Evolutionary conservation across 1,139 yeast species (phyloP).

Genomic region (Hemisphaericaspora subhashii): DNA sequence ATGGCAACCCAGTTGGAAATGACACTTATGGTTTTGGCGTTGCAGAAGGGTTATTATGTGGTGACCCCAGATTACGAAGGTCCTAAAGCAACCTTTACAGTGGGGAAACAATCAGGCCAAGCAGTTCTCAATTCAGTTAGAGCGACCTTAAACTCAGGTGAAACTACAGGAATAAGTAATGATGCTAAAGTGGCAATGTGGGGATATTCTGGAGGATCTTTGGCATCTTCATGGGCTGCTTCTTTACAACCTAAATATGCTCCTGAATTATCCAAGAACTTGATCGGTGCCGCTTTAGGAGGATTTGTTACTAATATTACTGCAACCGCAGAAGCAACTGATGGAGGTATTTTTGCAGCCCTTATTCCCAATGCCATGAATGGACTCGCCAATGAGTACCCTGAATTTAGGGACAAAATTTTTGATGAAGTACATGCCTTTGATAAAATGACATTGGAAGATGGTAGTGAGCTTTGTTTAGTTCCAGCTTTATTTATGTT

Average conservation of each 20-base stretch:
- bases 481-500: not conserved
- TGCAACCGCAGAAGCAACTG: conserved; percentile 24
- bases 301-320: conserved; percentile 31
- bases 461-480: not conserved
- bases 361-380: conserved; percentile 26
- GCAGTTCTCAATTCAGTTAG: conserved; percentile 25
- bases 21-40: conserved; percentile 19
- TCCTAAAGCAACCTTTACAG: conserved; percentile 21
- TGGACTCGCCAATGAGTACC: conserved; percentile 30
- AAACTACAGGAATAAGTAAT: conserved; percentile 21
- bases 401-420: conserved; percentile 12
- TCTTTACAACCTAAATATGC: conserved; percentile 34
- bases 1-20: conserved; percentile 21
- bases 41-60: conserved; percentile 27
- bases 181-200: conserved; percentile 23
- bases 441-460: not conserved
- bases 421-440: conserved; percentile 11
- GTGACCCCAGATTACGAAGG: conserved; percentile 29
- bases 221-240: conserved; percentile 32
- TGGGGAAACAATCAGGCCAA: conserved; percentile 25
- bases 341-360: conserved; percentile 28
- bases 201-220: conserved; percentile 34
- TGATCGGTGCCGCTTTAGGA: conserved; percentile 35
- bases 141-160: conserved; percentile 20
- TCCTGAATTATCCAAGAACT: conserved; percentile 25